These are phyloP conservation scores for Pseudofabraea citricarpa DNA, from an alignment of 2,329 filamentous ascomycete species.

Conservation along the genomic window DNA sequence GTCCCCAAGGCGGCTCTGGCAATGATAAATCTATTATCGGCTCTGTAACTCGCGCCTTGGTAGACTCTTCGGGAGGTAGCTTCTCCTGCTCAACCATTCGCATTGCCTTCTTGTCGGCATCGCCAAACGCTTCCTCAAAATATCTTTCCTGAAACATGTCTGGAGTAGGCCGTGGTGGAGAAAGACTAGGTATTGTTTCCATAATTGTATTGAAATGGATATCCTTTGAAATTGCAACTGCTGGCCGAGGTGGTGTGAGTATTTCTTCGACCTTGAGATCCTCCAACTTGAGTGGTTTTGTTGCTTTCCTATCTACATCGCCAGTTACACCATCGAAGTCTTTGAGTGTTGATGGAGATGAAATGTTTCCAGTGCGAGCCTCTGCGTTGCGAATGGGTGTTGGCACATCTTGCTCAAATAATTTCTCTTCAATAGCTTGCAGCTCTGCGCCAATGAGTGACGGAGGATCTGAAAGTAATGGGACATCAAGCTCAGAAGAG, in stretches of 20 bases:
- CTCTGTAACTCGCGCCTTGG: slow-evolving; percentile 41
- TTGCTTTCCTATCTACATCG: too few relatives aligned
- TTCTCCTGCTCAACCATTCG: slow-evolving; percentile 25
- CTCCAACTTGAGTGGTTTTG: slow-evolving; percentile 8
- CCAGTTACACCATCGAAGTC: background rate
- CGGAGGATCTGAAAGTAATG: slow-evolving; percentile 9
- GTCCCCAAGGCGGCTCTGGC: slow-evolving; percentile 41
- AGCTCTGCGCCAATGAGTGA: slow-evolving; percentile 15
- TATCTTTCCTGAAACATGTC: slow-evolving; percentile 11
- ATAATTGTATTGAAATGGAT: slow-evolving; percentile 17
- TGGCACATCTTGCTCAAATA: slow-evolving; percentile 24
- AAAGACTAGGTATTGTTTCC: slow-evolving; percentile 3
- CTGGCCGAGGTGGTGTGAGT: slow-evolving; percentile 21
- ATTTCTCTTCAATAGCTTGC: slow-evolving; percentile 17
- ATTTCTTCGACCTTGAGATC: slow-evolving; percentile 24
- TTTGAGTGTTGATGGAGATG: background rate
- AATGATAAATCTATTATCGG: slow-evolving; percentile 39
- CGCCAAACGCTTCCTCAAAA: slow-evolving; percentile 21
- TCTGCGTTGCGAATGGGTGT: slow-evolving; percentile 11
- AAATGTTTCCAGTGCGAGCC: background rate
- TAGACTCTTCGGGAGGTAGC: slow-evolving; percentile 26
- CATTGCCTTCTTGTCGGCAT: slow-evolving; percentile 13
- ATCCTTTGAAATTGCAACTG: slow-evolving; percentile 22
- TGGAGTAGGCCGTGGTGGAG: background rate
- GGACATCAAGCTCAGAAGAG: slow-evolving; percentile 8